Conservation (phyloP, 148 eudicot species). For the Spergularia marina region DNA sequence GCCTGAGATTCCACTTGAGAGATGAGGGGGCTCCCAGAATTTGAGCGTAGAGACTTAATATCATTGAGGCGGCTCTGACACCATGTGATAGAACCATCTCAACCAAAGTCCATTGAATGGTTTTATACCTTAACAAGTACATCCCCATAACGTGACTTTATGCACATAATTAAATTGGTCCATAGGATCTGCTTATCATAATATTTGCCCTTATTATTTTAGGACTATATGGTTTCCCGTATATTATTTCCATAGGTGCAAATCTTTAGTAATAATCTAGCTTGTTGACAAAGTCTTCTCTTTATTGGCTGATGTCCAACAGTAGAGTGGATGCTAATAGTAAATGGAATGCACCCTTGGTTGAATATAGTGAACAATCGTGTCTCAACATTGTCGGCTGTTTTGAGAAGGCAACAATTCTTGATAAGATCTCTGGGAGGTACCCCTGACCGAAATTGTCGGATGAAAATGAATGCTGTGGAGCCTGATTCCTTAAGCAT, state of each 20-base stretch:
- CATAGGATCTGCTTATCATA: background rate
- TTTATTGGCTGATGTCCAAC: background rate
- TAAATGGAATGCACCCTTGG: constrained; percentile 38
- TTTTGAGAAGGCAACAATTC: constrained; percentile 59
- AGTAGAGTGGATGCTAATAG: constrained; percentile 20
- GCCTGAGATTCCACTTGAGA: no score
- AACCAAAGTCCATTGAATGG: no score
- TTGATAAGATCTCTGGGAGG: constrained; percentile 57
- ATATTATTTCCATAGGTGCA: background rate
- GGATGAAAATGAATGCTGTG: constrained; percentile 34
- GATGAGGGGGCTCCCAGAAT: no score
- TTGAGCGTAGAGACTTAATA: no score
- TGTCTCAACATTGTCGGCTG: constrained; percentile 39
- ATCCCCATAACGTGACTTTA: no score
- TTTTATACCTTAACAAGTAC: no score
- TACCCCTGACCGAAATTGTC: constrained; percentile 25
- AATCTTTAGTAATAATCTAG: background rate
- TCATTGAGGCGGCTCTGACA: no score
- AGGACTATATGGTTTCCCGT: background rate
- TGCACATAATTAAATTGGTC: background rate
- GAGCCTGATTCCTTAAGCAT: constrained; percentile 62
- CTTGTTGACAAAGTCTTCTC: background rate
- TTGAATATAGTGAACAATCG: constrained; percentile 24
- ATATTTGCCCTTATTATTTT: background rate
- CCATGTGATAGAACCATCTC: no score